Evolutionary conservation across 192 early-diverging fungal genomes (phyloP).

Genomic region (Rhizophagus sp.): DNA sequence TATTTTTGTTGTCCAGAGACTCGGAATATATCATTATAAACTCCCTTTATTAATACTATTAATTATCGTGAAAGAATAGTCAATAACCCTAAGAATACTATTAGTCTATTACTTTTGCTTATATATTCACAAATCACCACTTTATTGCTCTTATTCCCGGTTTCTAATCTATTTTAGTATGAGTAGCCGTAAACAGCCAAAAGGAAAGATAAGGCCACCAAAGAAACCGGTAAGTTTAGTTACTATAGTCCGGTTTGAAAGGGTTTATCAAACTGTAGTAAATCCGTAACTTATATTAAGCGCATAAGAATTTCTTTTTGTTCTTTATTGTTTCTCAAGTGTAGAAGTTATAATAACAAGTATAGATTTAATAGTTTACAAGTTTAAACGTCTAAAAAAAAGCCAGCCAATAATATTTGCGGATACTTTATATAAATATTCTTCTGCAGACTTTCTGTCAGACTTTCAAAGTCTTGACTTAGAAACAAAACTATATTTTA

Average conservation of each 20-base stretch:
- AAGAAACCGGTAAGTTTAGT: constrained; percentile 33
- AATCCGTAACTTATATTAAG: not conserved
- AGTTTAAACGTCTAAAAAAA: not conserved
- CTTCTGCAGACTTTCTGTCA: constrained; percentile 4
- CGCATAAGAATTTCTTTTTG: not conserved
- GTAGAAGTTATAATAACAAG: not conserved
- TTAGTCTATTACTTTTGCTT: not conserved
- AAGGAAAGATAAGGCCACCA: constrained; percentile 34
- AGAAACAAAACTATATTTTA: not conserved
- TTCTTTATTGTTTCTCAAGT: not conserved
- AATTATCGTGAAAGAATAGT: not conserved
- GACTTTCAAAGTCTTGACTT: not conserved
- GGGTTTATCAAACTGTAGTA: not conserved
- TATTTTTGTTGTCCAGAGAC: not conserved
- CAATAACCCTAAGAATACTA: not conserved
- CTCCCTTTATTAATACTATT: not conserved
- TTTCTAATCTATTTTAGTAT: not conserved
- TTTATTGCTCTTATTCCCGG: not conserved
- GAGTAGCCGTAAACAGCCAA: not conserved
- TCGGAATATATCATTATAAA: not conserved
- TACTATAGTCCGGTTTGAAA: not conserved
- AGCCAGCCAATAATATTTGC: constrained; percentile 12
- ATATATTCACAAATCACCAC: not conserved
- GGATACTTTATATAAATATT: constrained; percentile 11
- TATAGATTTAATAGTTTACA: not conserved